Evolutionary conservation across 768 basidiomycete genomes (phyloP), one percentile per base, ranked within the genome.

Genomic region (Boletus reticuloceps): DNA sequence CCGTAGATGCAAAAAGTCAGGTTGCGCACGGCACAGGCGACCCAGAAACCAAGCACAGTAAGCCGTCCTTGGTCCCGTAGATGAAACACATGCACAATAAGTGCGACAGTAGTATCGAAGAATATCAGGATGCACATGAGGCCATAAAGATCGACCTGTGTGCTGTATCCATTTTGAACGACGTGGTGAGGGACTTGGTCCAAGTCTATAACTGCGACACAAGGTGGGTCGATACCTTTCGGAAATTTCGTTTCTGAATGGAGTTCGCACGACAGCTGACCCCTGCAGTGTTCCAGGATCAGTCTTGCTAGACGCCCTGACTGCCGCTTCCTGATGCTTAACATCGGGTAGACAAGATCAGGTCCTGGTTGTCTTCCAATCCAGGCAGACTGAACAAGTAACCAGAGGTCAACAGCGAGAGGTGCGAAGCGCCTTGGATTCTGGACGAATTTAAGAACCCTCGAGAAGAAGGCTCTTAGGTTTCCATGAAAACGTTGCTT

Each of bases 331-430:
- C 19, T 47, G 25, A 56, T 52, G 44, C 55, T 38, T 13, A 46
- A 31, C 51, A 53, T 42, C 8, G 51, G 55, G 22, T 53, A 47
- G 41, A 56, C 46, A 13, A 50, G 5, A 14, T 55, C 42, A 19
- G 47, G 54, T 13, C 39, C 54, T 2, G 16, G 10, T 40, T 42
- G 50, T 20, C 17, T 46, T 38, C 20, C n/a, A 3, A 38, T 27
- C 52, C 45, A 53, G 37, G 13, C 9, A 27, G 52, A 47, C 5
- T 19, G 39, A 40, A 53, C 5, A 25, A 48, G 52, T 11, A 53
- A 13, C 29, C 19, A 39, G 9, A 4, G 40, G 16, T 31, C 20
- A 34, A 29, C 38, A 40, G 25, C 32, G 14, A 9, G 47, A 13
- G 47, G 36, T 37, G 36, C 22, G 6, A 48, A 25, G 17, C 14